Evolutionary conservation across 805 yeast genomes (phyloP).

Genomic region (Schwanniomyces vanrijiae): DNA sequence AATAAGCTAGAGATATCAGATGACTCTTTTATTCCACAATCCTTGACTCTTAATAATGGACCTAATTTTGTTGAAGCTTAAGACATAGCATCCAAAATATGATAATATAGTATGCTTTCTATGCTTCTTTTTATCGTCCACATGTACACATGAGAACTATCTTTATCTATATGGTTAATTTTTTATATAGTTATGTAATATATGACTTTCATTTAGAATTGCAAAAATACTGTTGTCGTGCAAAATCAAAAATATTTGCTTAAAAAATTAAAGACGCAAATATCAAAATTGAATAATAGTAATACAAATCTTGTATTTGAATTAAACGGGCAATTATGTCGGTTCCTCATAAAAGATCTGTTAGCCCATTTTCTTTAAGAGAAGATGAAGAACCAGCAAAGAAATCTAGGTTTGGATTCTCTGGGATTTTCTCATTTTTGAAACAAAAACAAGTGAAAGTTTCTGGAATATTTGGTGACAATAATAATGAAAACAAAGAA

Average conservation of each 20-base stretch:
- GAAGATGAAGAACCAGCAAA: conserved; percentile 1
- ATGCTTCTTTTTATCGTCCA: too few species aligned
- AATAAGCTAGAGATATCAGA: conserved; percentile 18
- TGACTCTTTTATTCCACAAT: conserved; percentile 32
- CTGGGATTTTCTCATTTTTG: conserved; percentile 11
- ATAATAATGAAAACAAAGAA: conserved; percentile 3
- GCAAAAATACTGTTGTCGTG: neutral
- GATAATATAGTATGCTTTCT: neutral
- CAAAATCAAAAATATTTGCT: neutral
- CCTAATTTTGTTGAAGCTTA: neutral
- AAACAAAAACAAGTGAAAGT: conserved; percentile 3
- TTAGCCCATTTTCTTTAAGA: conserved; percentile 16
- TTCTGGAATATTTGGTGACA: neutral
- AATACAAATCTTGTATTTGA: neutral
- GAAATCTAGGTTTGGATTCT: conserved; percentile 5
- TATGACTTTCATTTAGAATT: neutral
- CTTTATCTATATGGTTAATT: neutral
- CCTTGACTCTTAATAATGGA: conserved; percentile 28
- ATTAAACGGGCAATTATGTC: conserved; percentile 3
- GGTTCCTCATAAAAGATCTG: conserved; percentile 11
- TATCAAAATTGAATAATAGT: neutral
- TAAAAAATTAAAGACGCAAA: neutral
- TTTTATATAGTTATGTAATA: neutral
- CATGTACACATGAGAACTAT: too few species aligned
- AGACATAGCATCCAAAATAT: neutral